These are phyloP conservation scores for Closterium sp. DNA, from an alignment of 139 green algal species.

Conservation along the genomic window DNA sequence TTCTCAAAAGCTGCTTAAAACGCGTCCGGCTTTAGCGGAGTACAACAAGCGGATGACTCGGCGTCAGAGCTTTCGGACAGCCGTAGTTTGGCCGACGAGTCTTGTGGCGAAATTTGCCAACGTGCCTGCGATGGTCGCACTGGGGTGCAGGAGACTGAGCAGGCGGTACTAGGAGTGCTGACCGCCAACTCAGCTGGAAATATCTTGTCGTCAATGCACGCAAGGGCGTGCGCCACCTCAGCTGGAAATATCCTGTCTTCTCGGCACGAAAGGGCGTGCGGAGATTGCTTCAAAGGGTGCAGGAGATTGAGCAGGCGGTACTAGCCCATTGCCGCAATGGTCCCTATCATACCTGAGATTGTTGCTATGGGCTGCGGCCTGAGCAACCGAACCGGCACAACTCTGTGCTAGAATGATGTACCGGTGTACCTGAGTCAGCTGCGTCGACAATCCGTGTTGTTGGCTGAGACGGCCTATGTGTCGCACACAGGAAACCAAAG, in stretches of 20 bases:
- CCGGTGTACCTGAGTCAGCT: background rate
- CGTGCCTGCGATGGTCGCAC: background rate
- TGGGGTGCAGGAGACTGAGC: background rate
- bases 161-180: background rate
- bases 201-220: too few relatives aligned
- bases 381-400: background rate
- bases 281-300: too few relatives aligned
- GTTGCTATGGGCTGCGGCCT: background rate
- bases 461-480: too few relatives aligned
- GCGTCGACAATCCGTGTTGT: background rate
- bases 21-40: background rate
- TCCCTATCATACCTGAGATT: too few relatives aligned
- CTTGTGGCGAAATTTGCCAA: background rate
- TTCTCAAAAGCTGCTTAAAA: background rate
- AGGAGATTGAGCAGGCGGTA: too few relatives aligned
- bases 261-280: too few relatives aligned
- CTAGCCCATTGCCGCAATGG: background rate
- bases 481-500: too few relatives aligned
- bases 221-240: too few relatives aligned
- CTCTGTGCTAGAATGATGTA: too few relatives aligned
- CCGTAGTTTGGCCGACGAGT: background rate
- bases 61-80: background rate
- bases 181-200: too few relatives aligned
- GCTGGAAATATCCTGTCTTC: too few relatives aligned
- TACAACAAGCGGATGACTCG: background rate